Base-by-base conservation (phyloP, 805 yeast genomes). In the Nakazawaea siamensis region DNA sequence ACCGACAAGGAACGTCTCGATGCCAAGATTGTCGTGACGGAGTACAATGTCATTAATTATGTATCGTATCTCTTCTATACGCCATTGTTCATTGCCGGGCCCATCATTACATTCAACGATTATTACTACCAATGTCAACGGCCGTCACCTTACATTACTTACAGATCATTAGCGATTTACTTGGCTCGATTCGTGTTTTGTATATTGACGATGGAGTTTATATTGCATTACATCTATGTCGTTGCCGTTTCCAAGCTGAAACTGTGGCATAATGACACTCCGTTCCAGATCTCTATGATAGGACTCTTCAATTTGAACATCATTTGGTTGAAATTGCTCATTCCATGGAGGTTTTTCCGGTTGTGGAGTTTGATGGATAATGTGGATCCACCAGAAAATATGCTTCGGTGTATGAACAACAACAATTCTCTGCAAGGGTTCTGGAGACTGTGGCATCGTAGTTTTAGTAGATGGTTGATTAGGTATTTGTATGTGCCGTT, bases 381-480 rank as follows among this genome's bases (percentile, higher is more conserved):
- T 0, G 85, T 90, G 34, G 97, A 92, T 50, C 84, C 97, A 0
- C 97, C 98, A 2, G 99, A 92, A 53, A 92, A 92, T 51, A 92
- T 92, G 97, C 77, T 92, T 38, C 67, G 99, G 39, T 88, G 97
- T 53, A 85, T 92, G 76, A 83, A 86, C 54, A 86, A 92, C 57
- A 92, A 92, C 58, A 92, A 79, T 55, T 81, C 94, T 23, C 92
- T 96, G 0, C 57, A 85, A 42, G 86, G 92, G n/a, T 92, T 92
- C 55, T 92, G 99, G 99, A 71, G 97, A 52, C 94, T 95, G 3
- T 92, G 99, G 99, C 99, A 92, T 58, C 73, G 97, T 50, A 80
- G 94, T 31, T 92, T 66, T 61, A 88, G 90, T 58, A 72, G 81
- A 46, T 92, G 96, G 94, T 81, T 84, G 23, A 71, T 83, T 18